Percentiles rank a stretch among this genome's conserved stretches.
Conservation (phyloP, 2,329 filamentous ascomycete genomes). For the Xylariaceae sp. region DNA sequence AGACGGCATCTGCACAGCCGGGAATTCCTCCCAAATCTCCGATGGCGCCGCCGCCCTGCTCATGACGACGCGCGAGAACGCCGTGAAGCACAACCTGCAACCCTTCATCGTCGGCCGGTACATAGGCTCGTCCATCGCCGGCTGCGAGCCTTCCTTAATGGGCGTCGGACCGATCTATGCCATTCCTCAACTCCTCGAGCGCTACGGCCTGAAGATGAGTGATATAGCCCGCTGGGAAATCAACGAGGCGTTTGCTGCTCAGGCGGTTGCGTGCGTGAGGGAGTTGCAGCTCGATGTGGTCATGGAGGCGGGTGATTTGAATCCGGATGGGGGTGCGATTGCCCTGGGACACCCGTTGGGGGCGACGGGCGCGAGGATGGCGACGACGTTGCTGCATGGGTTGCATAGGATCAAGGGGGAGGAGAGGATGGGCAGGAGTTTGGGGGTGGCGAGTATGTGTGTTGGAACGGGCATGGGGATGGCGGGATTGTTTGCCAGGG, state of each 20-base stretch:
- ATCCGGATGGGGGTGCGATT: constrained; percentile 90
- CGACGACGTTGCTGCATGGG: constrained; percentile 66
- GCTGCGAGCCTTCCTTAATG: constrained; percentile 89
- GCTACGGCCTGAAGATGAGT: constrained; percentile 59
- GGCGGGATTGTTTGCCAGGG: constrained; percentile 64
- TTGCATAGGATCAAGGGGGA: constrained; percentile 66
- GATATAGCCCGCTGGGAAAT: constrained; percentile 89
- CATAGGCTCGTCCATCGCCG: constrained; percentile 69
- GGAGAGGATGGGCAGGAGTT: no score
- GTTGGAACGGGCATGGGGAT: constrained; percentile 74
- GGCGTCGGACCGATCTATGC: constrained; percentile 83
- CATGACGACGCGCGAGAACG: no score
- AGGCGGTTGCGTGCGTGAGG: constrained; percentile 66
- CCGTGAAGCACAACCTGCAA: no score
- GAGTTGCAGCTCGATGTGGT: constrained; percentile 61
- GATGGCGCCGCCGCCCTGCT: no score
- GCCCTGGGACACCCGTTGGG: constrained; percentile 90
- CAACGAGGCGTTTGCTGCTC: constrained; percentile 75
- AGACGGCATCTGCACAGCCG: no score
- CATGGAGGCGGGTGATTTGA: constrained; percentile 67
- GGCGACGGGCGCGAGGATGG: constrained; percentile 79
- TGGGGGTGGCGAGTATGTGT: constrained; percentile 91
- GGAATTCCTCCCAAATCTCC: no score
- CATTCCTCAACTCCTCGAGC: constrained; percentile 72
- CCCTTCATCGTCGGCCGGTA: constrained; percentile 84